phyloP scores from a whole-genome alignment of 1,139 yeast genomes.

The Scheffersomyces stambukii region DNA sequence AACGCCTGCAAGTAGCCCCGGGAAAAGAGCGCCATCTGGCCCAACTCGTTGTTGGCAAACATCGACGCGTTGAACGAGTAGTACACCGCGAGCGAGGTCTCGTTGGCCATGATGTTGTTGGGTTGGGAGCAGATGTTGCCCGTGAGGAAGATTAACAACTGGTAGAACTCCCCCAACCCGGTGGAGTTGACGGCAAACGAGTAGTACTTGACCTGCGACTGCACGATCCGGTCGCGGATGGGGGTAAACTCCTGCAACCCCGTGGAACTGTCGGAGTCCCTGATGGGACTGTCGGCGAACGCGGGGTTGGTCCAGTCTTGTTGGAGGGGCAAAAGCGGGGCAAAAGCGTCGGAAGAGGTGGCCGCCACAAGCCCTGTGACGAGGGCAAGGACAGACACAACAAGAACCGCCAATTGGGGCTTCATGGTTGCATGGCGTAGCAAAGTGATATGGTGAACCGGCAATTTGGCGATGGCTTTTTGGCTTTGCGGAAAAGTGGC shows the following conservation, averaged over 20 bases:
- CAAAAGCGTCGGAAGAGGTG: too few species aligned
- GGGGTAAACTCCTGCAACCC: constrained; percentile 46
- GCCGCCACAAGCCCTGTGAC: too few species aligned
- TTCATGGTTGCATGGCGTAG: too few species aligned
- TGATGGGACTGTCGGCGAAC: constrained; percentile 1
- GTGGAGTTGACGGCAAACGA: constrained; percentile 45
- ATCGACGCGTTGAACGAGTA: constrained; percentile 47
- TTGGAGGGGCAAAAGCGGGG: too few species aligned
- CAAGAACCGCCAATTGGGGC: too few species aligned
- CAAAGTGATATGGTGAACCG: too few species aligned
- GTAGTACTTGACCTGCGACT: constrained; percentile 39
- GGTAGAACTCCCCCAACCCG: constrained; percentile 47
- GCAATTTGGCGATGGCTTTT: too few species aligned
- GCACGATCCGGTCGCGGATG: constrained; percentile 32
- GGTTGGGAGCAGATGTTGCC: constrained; percentile 60
- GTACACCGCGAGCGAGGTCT: constrained; percentile 43
- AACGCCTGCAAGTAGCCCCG: constrained; percentile 56
- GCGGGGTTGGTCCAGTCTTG: too few species aligned
- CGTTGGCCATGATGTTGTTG: constrained; percentile 17
- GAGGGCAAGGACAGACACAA: too few species aligned
- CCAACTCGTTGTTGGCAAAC: constrained; percentile 26
- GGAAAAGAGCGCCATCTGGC: constrained; percentile 27
- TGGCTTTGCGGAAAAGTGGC: too few species aligned
- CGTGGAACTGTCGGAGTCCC: too few species aligned
- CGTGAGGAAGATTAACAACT: constrained; percentile 52